Percentiles rank a stretch among this genome's conserved stretches.
These are phyloP conservation scores for Steccherinum ochraceum DNA, from an alignment of 768 basidiomycete species.

Conservation along the genomic window DNA sequence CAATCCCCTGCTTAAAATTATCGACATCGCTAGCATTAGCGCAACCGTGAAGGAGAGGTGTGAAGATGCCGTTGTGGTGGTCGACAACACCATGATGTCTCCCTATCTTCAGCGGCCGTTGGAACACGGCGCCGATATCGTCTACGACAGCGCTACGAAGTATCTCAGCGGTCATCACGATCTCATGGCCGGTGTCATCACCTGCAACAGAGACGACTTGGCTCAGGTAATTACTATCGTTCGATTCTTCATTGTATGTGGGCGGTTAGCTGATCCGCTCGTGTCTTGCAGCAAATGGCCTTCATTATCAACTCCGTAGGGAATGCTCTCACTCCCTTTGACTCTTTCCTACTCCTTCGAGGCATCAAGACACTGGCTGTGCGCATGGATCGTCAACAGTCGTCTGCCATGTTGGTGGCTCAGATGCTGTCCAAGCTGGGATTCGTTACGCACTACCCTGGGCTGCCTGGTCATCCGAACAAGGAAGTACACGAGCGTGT, in stretches of 20 bases:
- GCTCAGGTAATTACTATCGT: conserved; percentile 55
- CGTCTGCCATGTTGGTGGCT: conserved; percentile 77
- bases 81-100: conserved; percentile 99
- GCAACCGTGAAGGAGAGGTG: conserved; percentile 78
- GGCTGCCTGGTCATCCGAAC: conserved; percentile 74
- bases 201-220: conserved; percentile 86
- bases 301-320: conserved; percentile 93
- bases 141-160: conserved; percentile 97
- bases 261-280: not conserved
- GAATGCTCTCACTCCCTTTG: conserved; percentile 91
- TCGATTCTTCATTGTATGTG: conserved; percentile 4
- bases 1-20: conserved; percentile 94
- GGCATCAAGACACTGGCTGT: conserved; percentile 95
- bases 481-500: conserved; percentile 87
- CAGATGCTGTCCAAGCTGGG: conserved; percentile 79
- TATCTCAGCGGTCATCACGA: conserved; percentile 98
- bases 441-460: conserved; percentile 91
- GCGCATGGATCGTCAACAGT: conserved; percentile 92
- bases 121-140: conserved; percentile 93
- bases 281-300: conserved; percentile 60
- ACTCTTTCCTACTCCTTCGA: conserved; percentile 92
- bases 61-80: conserved; percentile 77
- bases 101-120: conserved; percentile 94
- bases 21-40: conserved; percentile 80
- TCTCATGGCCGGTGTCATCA: conserved; percentile 95